Evolutionary conservation across 2,329 filamentous ascomycete genomes (phyloP).

Genomic region (Verticillium tricorpus): DNA sequence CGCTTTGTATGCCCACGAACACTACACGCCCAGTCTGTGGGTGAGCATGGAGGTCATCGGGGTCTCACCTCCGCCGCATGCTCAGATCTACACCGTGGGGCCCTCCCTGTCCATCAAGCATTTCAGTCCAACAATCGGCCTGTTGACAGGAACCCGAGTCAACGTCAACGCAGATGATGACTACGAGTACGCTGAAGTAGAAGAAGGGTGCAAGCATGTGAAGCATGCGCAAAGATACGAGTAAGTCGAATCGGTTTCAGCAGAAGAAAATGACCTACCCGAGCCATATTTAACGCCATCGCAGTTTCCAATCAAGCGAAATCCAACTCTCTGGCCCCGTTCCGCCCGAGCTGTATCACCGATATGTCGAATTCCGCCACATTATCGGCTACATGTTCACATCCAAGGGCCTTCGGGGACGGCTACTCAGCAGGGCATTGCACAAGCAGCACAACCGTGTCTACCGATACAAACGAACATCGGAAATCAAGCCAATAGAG

Average conservation of each 20-base stretch:
- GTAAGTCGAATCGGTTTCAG: conserved; percentile 38
- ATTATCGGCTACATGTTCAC: conserved; percentile 89
- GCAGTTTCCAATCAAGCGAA: conserved; percentile 86
- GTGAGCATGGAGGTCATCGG: conserved; percentile 75
- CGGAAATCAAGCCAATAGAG: conserved; percentile 37
- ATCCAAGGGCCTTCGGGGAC: conserved; percentile 69
- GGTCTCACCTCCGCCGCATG: conserved; percentile 64
- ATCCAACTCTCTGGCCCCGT: conserved; percentile 83
- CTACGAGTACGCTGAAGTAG: conserved; percentile 22
- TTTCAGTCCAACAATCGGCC: conserved; percentile 83
- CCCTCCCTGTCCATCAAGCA: conserved; percentile 76
- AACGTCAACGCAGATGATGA: conserved; percentile 51
- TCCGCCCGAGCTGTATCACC: conserved; percentile 76
- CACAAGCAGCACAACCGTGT: conserved; percentile 87
- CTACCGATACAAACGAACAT: conserved; percentile 77
- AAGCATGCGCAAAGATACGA: conserved; percentile 63
- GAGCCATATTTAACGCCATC: not conserved
- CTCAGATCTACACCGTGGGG: conserved; percentile 72
- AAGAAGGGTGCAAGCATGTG: conserved; percentile 16
- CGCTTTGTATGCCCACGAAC: conserved; percentile 60
- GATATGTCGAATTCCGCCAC: conserved; percentile 88
- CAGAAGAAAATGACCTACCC: too few species aligned
- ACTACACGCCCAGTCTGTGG: conserved; percentile 66
- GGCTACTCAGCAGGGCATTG: conserved; percentile 75
- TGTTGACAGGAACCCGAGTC: conserved; percentile 69